Evolutionary conservation across 805 yeast species (phyloP), one percentile per base, ranked within the genome.

Genomic region (Candida arabinofermentans): DNA sequence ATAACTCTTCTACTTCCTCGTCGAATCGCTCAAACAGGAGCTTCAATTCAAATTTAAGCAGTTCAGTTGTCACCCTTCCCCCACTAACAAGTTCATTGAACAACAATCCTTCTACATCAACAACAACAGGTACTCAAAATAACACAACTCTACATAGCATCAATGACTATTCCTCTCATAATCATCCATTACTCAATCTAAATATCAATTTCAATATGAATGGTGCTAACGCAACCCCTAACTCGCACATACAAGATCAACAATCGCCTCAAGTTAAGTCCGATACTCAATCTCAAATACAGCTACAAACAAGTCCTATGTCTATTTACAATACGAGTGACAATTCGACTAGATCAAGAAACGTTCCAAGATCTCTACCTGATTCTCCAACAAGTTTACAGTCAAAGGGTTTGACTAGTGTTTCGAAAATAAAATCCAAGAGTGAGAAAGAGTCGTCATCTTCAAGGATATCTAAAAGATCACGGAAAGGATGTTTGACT

Each of bases 401-500:
- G 9, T 19, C 45, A 33, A 21, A 27, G n/a, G n/a, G n/a, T n/a
- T n/a, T n/a, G n/a, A n/a, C n/a, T n/a, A n/a, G n/a, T n/a, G n/a
- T n/a, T n/a, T n/a, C 39, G 40, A 19, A 40, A 38, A 17, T 5
- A 31, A 30, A 30, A 17, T 4, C 14, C 9, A 30, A 30, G 33
- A 30, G 19, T 7, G 19, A 31, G 18, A 9, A 4, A 12, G 10
- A 16, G 3, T 24, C 40, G 8, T 14, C 31, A 30, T 21, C 19
- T 13, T 26, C 27, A 4, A 39, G 26, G 36, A 42, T 46, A 3
- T 43, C 50, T 14, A 48, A 47, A 34, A 40, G 66, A 12, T 63
- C 67, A 2, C 46, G 64, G 16, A 41, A 49, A 14, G 70, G 70
- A 0, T 67, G 71, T 41, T 44, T 57, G 12, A 61, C 64, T 34